phyloP scores from a whole-genome alignment of 2,329 filamentous ascomycete genomes.

The Neurospora sp. region DNA sequence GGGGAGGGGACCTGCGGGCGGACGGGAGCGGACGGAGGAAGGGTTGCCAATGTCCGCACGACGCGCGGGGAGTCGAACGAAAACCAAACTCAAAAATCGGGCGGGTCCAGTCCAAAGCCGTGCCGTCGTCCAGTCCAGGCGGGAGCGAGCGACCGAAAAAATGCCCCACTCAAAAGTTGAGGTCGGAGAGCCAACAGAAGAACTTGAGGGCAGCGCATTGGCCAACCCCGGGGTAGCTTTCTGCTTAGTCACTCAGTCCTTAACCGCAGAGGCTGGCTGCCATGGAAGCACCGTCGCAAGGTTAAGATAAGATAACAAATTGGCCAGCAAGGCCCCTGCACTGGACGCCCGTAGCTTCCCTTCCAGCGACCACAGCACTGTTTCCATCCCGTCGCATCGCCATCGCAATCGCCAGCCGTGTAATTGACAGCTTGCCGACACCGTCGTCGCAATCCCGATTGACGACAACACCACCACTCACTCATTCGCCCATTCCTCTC shows the following conservation, averaged over 20 bases:
- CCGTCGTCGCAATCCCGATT: not conserved
- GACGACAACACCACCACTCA: not conserved
- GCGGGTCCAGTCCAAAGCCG: not conserved
- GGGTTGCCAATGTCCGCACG: constrained; percentile 4
- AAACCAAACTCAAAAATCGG: not conserved
- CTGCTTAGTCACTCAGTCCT: constrained; percentile 26
- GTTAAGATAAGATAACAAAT: constrained; percentile 12
- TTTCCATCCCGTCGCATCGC: not conserved
- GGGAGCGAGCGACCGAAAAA: not conserved
- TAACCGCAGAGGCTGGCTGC: constrained; percentile 13
- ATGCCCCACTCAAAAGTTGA: not conserved
- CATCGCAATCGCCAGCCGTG: not conserved
- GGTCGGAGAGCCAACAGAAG: not conserved
- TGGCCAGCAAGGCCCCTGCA: constrained; percentile 10
- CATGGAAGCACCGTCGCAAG: not conserved
- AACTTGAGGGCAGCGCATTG: not conserved
- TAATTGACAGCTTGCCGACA: not conserved
- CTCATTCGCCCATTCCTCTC: not conserved
- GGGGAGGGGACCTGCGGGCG: not conserved
- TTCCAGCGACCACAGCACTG: not conserved
- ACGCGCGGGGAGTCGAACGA: not conserved
- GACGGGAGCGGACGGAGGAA: not conserved
- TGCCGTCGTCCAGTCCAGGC: not conserved
- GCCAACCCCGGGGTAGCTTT: constrained; percentile 20
- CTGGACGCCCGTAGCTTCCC: not conserved